A percentile compares a stretch with the other conserved stretches of the same genome.
Evolutionary conservation across 129 eudicot genomes (phyloP).

Genomic region (Helianthus tuberosus): DNA sequence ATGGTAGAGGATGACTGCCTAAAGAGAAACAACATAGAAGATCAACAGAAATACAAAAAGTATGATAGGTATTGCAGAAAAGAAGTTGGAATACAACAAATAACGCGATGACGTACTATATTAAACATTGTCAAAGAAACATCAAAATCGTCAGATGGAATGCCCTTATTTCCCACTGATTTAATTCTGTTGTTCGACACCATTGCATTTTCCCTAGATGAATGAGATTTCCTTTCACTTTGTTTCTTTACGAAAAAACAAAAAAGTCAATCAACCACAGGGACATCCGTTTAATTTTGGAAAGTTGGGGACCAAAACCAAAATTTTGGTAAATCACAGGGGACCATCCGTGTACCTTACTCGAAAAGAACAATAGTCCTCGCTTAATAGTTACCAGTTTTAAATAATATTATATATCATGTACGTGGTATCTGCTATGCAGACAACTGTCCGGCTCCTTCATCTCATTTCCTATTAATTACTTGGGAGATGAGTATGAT

Average conservation of each 20-base stretch:
- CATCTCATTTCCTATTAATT: too few relatives aligned
- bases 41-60: background rate
- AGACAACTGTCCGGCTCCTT: too few relatives aligned
- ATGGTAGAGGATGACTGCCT: constrained; percentile 81
- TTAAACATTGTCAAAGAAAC: constrained; percentile 66
- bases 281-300: too few relatives aligned
- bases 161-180: too few relatives aligned
- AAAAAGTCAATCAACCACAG: constrained; percentile 16
- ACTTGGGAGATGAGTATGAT: too few relatives aligned
- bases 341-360: too few relatives aligned
- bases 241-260: constrained; percentile 46
- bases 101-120: constrained; percentile 54
- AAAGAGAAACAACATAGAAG: constrained; percentile 28
- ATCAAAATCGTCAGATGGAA: constrained; percentile 64
- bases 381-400: background rate
- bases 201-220: constrained; percentile 61
- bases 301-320: too few relatives aligned
- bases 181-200: constrained; percentile 37
- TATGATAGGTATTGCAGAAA: background rate
- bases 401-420: background rate
- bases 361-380: background rate
- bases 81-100: constrained; percentile 11
- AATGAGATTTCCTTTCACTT: constrained; percentile 69
- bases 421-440: background rate
- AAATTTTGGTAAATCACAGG: too few relatives aligned